Percentiles rank a stretch among this genome's conserved stretches.
phyloP scores from a whole-genome alignment of 257 asterid genomes.

The Solanum virginianum region DNA sequence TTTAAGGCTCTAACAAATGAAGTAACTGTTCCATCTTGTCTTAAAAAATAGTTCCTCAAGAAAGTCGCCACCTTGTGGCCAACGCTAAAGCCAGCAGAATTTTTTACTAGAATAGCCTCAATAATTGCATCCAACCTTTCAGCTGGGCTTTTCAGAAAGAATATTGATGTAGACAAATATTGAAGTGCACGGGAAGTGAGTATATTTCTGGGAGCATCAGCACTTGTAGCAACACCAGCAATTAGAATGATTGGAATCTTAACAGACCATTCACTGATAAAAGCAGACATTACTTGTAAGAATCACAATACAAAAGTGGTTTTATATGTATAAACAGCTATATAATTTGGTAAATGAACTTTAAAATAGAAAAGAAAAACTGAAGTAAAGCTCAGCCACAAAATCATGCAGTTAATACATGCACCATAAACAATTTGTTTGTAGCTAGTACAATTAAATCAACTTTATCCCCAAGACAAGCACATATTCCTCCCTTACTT shows the following conservation, averaged over 20 bases:
- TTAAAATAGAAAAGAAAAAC: not conserved
- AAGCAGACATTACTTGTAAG: constrained; percentile 3
- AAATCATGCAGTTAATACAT: not conserved
- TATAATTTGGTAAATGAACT: not conserved
- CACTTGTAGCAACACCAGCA: constrained; percentile 78
- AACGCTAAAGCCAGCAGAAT: constrained; percentile 42
- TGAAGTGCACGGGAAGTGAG: constrained; percentile 50
- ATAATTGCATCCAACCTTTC: constrained; percentile 77
- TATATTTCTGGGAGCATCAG: constrained; percentile 48
- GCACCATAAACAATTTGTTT: not conserved
- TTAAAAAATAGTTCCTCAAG: constrained; percentile 67
- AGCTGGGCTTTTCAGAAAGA: constrained; percentile 62
- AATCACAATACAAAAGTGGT: constrained; percentile 5
- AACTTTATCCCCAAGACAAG: not conserved
- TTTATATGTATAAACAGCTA: not conserved
- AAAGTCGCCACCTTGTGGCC: constrained; percentile 59
- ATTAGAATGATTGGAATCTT: constrained; percentile 70
- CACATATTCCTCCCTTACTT: not conserved
- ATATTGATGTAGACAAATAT: constrained; percentile 41
- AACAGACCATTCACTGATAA: constrained; percentile 79
- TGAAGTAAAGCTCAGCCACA: not conserved
- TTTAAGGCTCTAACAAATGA: constrained; percentile 71
- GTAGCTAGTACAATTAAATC: not conserved
- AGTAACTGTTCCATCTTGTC: constrained; percentile 87
- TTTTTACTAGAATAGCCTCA: constrained; percentile 58